Percentiles rank a stretch among this genome's conserved stretches.
Conservation (phyloP, 768 basidiomycete species). For the Mycena sanguinolenta region DNA sequence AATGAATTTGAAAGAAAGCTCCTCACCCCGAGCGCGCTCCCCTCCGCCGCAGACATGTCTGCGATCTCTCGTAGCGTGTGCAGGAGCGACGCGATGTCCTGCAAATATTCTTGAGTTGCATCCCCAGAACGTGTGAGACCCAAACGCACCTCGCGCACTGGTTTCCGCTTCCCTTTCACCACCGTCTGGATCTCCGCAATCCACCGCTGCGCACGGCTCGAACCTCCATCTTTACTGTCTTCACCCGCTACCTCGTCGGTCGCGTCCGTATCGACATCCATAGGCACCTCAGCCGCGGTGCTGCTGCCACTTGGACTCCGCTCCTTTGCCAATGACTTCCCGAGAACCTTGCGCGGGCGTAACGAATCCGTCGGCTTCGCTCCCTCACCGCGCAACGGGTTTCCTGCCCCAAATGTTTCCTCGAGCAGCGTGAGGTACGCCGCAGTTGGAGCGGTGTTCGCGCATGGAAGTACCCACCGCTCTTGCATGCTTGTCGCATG, state of each 20-base stretch:
- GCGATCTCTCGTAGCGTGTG: constrained; percentile 5
- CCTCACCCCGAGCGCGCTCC: constrained; percentile 12
- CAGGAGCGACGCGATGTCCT: constrained; percentile 11
- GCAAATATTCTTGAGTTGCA: neutral
- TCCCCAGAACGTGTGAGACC: neutral
- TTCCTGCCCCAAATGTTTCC: constrained; percentile 32
- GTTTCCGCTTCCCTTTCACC: constrained; percentile 23
- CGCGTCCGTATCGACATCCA: constrained; percentile 3
- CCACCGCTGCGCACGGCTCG: constrained; percentile 9
- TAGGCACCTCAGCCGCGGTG: neutral
- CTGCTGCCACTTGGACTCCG: neutral
- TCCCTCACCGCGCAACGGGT: constrained; percentile 24
- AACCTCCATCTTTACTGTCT: neutral
- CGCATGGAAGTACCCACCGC: constrained; percentile 1
- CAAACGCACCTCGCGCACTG: constrained; percentile 19
- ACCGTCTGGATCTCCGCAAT: constrained; percentile 17
- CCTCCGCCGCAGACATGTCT: constrained; percentile 9
- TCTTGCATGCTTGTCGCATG: neutral
- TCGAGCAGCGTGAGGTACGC: constrained; percentile 27
- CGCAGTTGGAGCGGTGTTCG: constrained; percentile 25
- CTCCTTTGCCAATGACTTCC: neutral
- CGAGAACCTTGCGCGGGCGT: neutral
- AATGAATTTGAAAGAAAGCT: no score
- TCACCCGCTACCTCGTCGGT: neutral
- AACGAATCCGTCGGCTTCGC: constrained; percentile 5